Evolutionary conservation across 805 yeast genomes (phyloP).

Genomic region (Candida caryicola): DNA sequence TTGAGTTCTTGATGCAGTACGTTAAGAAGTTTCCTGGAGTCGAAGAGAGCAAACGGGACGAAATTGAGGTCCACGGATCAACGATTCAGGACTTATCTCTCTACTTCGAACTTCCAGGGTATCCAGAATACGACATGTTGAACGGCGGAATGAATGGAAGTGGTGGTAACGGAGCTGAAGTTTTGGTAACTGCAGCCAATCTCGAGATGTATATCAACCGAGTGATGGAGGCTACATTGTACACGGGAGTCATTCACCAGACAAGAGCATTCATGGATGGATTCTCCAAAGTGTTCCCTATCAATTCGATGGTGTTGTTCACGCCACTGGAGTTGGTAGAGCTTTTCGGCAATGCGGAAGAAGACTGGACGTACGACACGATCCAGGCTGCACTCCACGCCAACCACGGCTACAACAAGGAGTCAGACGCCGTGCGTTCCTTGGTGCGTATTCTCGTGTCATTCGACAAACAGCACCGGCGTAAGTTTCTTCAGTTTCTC

Average conservation of each 20-base stretch:
- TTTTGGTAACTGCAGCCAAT: constrained; percentile 50
- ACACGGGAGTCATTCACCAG: constrained; percentile 63
- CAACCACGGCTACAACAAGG: constrained; percentile 83
- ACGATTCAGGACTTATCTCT: constrained; percentile 55
- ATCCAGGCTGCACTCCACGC: constrained; percentile 65
- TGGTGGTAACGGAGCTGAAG: constrained; percentile 53
- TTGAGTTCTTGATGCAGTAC: constrained; percentile 48
- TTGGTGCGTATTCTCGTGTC: constrained; percentile 60
- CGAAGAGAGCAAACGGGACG: constrained; percentile 14
- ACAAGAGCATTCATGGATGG: constrained; percentile 71
- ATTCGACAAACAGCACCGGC: constrained; percentile 53
- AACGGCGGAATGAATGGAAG: too few species aligned
- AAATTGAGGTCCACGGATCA: constrained; percentile 31
- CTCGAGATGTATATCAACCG: constrained; percentile 53
- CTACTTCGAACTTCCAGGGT: constrained; percentile 76
- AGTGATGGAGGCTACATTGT: constrained; percentile 58
- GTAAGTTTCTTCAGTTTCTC: constrained; percentile 78
- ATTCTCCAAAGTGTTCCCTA: constrained; percentile 80
- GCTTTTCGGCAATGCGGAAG: constrained; percentile 74
- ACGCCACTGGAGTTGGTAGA: constrained; percentile 69
- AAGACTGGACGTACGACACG: constrained; percentile 79
- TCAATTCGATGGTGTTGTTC: constrained; percentile 65
- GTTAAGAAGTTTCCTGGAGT: constrained; percentile 23
- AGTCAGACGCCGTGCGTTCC: constrained; percentile 59
- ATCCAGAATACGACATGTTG: constrained; percentile 54